Evolutionary conservation across 148 eudicot genomes (phyloP), one percentile per base, ranked within the genome.

Genomic region (Camellia lanceoleosa): DNA sequence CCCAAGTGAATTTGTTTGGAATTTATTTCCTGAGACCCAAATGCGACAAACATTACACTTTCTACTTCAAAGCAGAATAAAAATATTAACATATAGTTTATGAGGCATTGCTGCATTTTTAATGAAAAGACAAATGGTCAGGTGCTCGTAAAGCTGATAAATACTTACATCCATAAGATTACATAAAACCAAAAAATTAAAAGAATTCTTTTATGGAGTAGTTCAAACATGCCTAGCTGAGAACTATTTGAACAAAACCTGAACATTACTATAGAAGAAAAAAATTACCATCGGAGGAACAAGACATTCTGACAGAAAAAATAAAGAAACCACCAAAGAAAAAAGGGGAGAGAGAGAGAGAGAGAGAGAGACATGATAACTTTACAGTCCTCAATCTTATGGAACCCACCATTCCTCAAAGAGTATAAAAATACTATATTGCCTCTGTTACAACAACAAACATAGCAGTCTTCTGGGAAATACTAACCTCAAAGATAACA

Each of bases 21-120:
- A 69, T 55, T 71, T 51, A 73, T 73, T 79, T 42, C 60, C 89
- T 85, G 80, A 67, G 81, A 76, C 43, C 58, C 63, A 73, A 82
- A 77, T 51, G 59, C 5, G 9, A 71, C 56, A 42, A 23, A 23
- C 47, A 79, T 79, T 14, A 60, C 38, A 79, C 43, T 52, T 65
- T 51, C 49, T 11, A 59, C 44, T 7, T 54, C 4, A 14, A 42
- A 76, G 7, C 49, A 38, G 44, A 76, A 23, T 9, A 4, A 10
- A 7, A 15, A 15, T 3, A 30, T 7, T 41, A 44, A 61, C 55
- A 76, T 47, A 77, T 58, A 65, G 71, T 13, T 9, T 11, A 30
- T 30, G 38, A 30, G 38, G 38, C 8, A 20, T 5, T 61, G 54
- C 42, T 10, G 68, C 54, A 46, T 47, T 23, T 69, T 23, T 12